Percentiles rank a stretch among this genome's conserved stretches.
These are phyloP conservation scores for Ophiocordyceps sinensis DNA, from an alignment of 2,329 filamentous ascomycete genomes.

Conservation along the genomic window DNA sequence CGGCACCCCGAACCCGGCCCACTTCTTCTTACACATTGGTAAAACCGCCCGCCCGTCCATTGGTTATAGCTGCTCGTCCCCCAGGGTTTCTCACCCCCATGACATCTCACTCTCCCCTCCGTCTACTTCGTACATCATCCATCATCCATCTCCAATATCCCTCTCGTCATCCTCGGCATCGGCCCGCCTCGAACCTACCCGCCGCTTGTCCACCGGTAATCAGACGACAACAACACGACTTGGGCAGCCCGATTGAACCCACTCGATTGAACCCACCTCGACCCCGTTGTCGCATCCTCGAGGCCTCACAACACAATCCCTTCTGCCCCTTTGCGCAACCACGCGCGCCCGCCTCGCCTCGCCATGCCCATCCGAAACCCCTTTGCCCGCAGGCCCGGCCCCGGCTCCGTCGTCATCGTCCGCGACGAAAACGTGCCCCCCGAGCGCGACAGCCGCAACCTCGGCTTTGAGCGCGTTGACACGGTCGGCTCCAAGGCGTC, in stretches of 20 bases:
- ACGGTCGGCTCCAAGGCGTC: conserved; percentile 48
- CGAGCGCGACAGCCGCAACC: conserved; percentile 24
- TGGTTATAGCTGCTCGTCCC: neutral
- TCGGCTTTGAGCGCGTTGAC: conserved; percentile 46
- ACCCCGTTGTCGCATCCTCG: neutral
- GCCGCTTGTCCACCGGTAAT: too few relatives aligned
- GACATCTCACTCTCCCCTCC: too few relatives aligned
- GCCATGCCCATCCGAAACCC: conserved; percentile 62
- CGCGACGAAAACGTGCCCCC: conserved; percentile 39
- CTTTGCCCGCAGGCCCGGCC: conserved; percentile 41
- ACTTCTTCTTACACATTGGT: neutral
- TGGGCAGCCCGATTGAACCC: too few relatives aligned
- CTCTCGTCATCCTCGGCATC: too few relatives aligned
- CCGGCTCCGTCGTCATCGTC: conserved; percentile 24
- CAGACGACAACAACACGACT: too few relatives aligned
- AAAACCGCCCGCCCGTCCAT: neutral
- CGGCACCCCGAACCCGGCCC: neutral
- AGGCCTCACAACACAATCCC: neutral
- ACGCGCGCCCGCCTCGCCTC: conserved; percentile 6
- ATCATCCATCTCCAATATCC: too few relatives aligned
- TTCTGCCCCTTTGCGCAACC: neutral
- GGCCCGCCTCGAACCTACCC: too few relatives aligned
- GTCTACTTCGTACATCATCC: too few relatives aligned
- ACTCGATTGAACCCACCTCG: too few relatives aligned
- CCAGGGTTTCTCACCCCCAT: too few relatives aligned